Conservation (phyloP, 2,329 filamentous ascomycete genomes). For the Alternaria ventricosa region DNA sequence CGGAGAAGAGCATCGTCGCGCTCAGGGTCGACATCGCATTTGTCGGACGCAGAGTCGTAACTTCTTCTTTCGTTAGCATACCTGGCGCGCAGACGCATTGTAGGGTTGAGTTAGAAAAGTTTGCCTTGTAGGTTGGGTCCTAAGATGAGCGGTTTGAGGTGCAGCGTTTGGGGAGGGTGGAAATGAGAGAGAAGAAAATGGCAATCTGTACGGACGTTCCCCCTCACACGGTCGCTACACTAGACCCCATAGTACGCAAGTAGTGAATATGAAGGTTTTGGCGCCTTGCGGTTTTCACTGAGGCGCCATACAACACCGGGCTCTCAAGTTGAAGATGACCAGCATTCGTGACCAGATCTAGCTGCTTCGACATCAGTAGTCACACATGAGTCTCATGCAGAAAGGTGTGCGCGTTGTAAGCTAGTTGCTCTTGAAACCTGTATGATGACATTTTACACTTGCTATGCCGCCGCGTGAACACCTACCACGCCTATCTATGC, state of each 20-base stretch:
- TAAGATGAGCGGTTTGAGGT: background rate
- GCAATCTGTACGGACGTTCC: background rate
- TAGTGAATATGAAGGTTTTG: background rate
- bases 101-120: background rate
- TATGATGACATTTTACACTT: constrained; percentile 5
- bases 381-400: background rate
- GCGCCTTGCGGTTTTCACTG: background rate
- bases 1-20: background rate
- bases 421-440: background rate
- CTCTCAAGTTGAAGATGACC: background rate
- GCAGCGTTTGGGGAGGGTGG: background rate
- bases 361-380: background rate
- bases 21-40: background rate
- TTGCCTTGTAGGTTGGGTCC: background rate
- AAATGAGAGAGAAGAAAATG: background rate
- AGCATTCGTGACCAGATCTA: background rate
- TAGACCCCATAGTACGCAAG: background rate
- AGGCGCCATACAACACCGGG: background rate
- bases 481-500: constrained; percentile 9
- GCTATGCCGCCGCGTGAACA: constrained; percentile 1
- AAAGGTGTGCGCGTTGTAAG: background rate
- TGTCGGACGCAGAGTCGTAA: background rate
- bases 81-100: background rate
- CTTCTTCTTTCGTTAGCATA: background rate
- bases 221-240: background rate